These are phyloP conservation scores for Flueggea neowawraea DNA, from an alignment of 441 rosid species.

Conservation along the genomic window DNA sequence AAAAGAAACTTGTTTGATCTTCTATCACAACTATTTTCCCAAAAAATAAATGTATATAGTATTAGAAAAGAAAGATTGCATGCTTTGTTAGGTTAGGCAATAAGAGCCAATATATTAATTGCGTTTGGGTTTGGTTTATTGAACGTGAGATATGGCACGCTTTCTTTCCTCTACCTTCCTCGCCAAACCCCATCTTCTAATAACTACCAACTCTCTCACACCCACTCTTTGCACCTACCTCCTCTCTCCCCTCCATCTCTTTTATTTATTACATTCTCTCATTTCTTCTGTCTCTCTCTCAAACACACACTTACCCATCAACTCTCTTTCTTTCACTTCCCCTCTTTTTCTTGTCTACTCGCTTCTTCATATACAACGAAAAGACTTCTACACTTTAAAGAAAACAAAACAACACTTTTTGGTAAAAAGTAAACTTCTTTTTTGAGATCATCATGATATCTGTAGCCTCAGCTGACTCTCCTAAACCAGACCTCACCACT, in stretches of 20 bases:
- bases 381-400: neutral
- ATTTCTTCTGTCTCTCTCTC: neutral
- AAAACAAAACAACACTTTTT: too few species aligned
- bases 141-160: too few species aligned
- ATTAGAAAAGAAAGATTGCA: too few species aligned
- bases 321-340: neutral
- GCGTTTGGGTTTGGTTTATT: too few species aligned
- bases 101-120: too few species aligned
- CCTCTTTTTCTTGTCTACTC: neutral
- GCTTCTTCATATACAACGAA: neutral
- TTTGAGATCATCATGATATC: slow-evolving; percentile 24
- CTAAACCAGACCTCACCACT: slow-evolving; percentile 22
- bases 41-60: too few species aligned
- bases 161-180: too few species aligned
- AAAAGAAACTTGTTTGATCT: too few species aligned
- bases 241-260: neutral
- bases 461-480: slow-evolving; percentile 22
- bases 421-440: too few species aligned
- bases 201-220: slow-evolving; percentile 24
- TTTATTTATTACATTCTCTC: slow-evolving; percentile 1
- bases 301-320: neutral
- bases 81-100: too few species aligned
- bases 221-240: slow-evolving; percentile 37
- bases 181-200: too few species aligned
- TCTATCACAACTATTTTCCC: too few species aligned